Base-by-base conservation (phyloP, 768 basidiomycete genomes). In the Naganishia antarctica region DNA sequence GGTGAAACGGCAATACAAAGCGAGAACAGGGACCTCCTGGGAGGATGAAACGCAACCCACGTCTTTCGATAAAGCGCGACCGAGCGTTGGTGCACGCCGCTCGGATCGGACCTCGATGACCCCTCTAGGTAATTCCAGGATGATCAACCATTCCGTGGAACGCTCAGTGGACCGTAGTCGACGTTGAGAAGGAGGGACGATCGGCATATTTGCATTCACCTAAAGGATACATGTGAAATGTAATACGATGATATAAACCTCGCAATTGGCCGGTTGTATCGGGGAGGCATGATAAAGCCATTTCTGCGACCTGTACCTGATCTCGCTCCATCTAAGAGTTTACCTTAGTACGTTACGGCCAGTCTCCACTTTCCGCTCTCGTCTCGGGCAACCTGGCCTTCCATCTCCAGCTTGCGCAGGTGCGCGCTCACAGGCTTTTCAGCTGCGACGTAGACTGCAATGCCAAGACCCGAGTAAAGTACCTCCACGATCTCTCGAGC, bases 1-100 rank as follows among this genome's bases (percentile, higher is more conserved):
- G 53, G 53, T 57, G 34, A 57, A 57, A 31, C 53, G 53, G 23
- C 53, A 57, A 57, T 57, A 57, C 26, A 57, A 57, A 57, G 23
- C 53, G 13, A 57, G 53, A 21, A 57, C 53, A 4, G 37, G 53
- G 53, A 57, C 23, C 21, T 18, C 53, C 32, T 57, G 53, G 53
- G 53, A 57, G 5, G 53, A 57, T 12, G 53, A 57, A 13, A 40
- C 37, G 8, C 32, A 53, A n/a, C 25, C 34, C 32, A n/a, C 23
- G 15, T 25, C 37, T 4, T 37, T 25, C 23, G 53, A 37, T 13
- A 57, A 57, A 34, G 18, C 37, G 7, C 53, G 53, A 8, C 12
- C 37, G 53, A 57, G 53, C 16, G 32, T 57, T 11, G 37, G 34
- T 40, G 53, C 23, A 37, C 16, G 53, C 8, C 53, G 53, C 6